These are phyloP conservation scores for Talaromyces pinophilus DNA, from an alignment of 2,329 filamentous ascomycete genomes.

Conservation along the genomic window DNA sequence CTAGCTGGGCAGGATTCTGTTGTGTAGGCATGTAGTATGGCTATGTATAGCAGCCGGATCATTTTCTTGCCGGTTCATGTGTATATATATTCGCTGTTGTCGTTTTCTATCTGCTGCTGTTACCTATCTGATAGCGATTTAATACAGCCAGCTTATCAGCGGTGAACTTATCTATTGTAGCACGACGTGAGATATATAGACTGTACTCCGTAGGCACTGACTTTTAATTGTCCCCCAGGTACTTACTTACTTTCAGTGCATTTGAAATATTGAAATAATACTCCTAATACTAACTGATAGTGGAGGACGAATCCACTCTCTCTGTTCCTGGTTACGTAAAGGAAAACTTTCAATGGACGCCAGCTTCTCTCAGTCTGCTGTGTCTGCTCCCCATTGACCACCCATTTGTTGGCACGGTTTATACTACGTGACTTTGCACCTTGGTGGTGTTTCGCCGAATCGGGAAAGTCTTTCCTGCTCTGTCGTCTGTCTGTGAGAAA, in stretches of 20 bases:
- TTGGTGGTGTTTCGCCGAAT: conserved; percentile 15
- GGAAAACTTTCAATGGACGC: conserved; percentile 31
- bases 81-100: neutral
- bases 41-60: neutral
- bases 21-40: neutral
- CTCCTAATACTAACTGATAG: neutral
- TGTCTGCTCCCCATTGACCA: neutral
- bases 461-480: conserved; percentile 19
- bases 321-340: conserved; percentile 46
- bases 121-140: conserved; percentile 6
- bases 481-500: neutral
- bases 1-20: neutral
- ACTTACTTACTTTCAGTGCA: neutral
- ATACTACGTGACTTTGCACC: neutral
- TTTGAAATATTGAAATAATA: neutral
- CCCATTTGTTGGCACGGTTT: neutral
- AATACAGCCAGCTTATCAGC: conserved; percentile 1
- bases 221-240: neutral
- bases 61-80: neutral
- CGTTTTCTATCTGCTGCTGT: neutral
- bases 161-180: neutral
- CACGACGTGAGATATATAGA: neutral
- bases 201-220: neutral
- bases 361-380: neutral
- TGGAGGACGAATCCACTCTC: conserved; percentile 12